Base-by-base conservation (phyloP, 225 moss, liverwort and hornwort genomes). In the Marchantia paleacea region DNA sequence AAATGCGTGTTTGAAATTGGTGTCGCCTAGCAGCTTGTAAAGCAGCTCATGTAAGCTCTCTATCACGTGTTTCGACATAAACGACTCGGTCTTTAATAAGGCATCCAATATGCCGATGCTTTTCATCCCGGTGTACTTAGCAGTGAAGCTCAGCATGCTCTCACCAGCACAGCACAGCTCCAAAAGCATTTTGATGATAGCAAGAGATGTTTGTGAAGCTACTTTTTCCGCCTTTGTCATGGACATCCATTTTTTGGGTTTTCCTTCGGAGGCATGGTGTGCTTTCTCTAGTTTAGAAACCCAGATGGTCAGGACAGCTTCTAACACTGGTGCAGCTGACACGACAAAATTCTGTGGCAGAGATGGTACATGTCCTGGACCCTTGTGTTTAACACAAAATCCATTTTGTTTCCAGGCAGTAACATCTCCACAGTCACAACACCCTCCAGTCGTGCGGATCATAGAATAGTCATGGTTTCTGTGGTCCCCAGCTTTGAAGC, bases 391-490 rank as follows among this genome's bases (percentile, higher is more conserved):
- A 55, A 83, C 87, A 84, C 94, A 96, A 73, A 94, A 96, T 76
- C 96, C 96, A 28, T 83, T 86, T 81, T 89, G 82, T 81, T 94
- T 96, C 96, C 94, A 96, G 58, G 96, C 94, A 74, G 94, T 94
- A 52, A 85, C 84, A 87, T 96, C 96, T 75, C 96, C 96, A 82
- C 96, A 96, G 76, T 96, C 92, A 82, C 96, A 96, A 84, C 96
- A 93, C 72, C 96, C 96, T 75, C 93, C 96, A 77, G 88, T 84
- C 64, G 93, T 94, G 30, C 88, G 91, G 82, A 94, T 96, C 93
- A 94, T 92, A 55, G 90, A 86, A 73, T 94, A 96, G 81, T 94
- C 96, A 82, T 96, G 96, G 75, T 84, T 86, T 31, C 84, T 78
- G 80, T 96, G 96, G 76, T 94, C 86, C 52, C 94, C 96, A 84